Evolutionary conservation across 1,284 basidiomycete species (phyloP).

Genomic region (Ganoderma meredithae): DNA sequence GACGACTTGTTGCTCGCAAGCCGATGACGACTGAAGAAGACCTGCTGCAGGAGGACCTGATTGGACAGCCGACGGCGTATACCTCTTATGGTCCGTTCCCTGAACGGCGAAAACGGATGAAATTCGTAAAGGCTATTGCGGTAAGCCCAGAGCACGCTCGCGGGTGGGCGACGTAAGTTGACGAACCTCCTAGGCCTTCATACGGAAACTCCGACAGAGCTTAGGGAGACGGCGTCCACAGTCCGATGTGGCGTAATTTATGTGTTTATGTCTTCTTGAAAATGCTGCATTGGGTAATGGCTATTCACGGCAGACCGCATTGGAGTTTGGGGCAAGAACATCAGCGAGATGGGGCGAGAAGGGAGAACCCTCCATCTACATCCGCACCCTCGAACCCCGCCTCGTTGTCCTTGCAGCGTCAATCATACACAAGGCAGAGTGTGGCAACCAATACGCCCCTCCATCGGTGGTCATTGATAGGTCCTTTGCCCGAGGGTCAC

Average conservation of each 20-base stretch:
- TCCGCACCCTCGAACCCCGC: constrained; percentile 9
- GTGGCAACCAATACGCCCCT: background rate
- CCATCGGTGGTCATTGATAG: background rate
- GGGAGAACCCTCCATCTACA: background rate
- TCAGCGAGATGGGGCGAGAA: background rate
- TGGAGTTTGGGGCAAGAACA: background rate
- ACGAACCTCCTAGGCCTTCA: constrained; percentile 10
- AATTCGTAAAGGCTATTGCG: constrained; percentile 21
- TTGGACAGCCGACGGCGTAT: constrained; percentile 24
- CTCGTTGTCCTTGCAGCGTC: constrained; percentile 16
- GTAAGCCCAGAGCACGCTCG: constrained; percentile 1
- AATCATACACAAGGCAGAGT: constrained; percentile 18
- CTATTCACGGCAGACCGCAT: background rate
- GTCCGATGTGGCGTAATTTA: constrained; percentile 1
- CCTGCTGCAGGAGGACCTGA: constrained; percentile 38
- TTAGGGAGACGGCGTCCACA: constrained; percentile 11
- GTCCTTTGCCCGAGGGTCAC: background rate
- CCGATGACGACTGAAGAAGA: constrained; percentile 43
- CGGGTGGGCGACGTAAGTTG: too few species aligned
- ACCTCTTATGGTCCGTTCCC: constrained; percentile 16
- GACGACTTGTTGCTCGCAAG: constrained; percentile 22
- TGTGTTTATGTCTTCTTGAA: background rate
- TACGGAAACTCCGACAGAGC: constrained; percentile 18
- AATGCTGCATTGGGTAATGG: background rate
- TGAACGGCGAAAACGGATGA: constrained; percentile 9